Conservation (phyloP, 768 basidiomycete species). For the Xanthoconium purpureum region DNA sequence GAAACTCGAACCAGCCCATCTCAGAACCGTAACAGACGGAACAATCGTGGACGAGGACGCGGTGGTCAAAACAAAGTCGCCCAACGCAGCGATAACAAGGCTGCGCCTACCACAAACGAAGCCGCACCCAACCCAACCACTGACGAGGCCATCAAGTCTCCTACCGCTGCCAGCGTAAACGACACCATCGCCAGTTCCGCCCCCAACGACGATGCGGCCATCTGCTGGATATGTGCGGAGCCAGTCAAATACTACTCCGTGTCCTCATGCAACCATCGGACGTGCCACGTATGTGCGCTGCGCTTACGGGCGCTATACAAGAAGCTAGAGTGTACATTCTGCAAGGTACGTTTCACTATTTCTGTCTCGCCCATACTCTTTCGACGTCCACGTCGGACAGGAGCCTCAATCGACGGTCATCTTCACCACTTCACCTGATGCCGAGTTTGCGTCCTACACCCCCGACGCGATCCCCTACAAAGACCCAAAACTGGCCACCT, state of each 20-base stretch:
- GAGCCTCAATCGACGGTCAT: slow-evolving; percentile 72
- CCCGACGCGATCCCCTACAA: slow-evolving; percentile 57
- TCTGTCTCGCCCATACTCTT: no score
- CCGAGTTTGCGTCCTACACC: slow-evolving; percentile 55
- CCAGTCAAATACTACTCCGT: slow-evolving; percentile 87
- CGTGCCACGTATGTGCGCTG: slow-evolving; percentile 91
- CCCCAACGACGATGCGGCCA: slow-evolving; percentile 24
- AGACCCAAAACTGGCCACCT: slow-evolving; percentile 71
- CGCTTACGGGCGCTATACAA: slow-evolving; percentile 91
- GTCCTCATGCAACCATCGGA: slow-evolving; percentile 89
- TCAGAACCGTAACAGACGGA: slow-evolving; percentile 12
- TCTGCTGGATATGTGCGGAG: slow-evolving; percentile 96
- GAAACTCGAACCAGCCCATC: slow-evolving; percentile 5
- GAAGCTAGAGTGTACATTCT: slow-evolving; percentile 91
- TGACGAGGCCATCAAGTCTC: neutral
- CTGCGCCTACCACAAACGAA: neutral
- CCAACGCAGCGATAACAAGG: slow-evolving; percentile 4
- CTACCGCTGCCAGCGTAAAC: no score
- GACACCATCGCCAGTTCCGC: neutral
- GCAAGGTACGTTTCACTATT: slow-evolving; percentile 61
- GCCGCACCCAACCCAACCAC: neutral
- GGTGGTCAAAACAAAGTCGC: slow-evolving; percentile 11
- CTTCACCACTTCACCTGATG: slow-evolving; percentile 66
- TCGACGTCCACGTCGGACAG: slow-evolving; percentile 34
- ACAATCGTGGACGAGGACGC: slow-evolving; percentile 21